These are phyloP conservation scores for Cyclotella baltica DNA, from an alignment of 108 stramenopile species.

Conservation along the genomic window DNA sequence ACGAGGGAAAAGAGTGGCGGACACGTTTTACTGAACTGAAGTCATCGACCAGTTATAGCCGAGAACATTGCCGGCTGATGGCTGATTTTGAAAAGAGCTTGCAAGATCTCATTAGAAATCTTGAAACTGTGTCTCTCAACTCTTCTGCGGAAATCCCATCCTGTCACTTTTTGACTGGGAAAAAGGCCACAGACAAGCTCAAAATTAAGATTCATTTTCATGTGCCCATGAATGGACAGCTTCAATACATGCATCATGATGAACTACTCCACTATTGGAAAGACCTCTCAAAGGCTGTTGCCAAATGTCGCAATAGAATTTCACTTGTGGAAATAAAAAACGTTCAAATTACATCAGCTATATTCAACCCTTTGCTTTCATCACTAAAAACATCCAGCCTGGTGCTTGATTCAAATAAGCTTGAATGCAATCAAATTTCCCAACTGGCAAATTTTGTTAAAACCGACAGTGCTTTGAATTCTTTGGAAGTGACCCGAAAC, in stretches of 20 bases:
- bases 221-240: neutral
- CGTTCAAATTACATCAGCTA: neutral
- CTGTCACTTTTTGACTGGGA: neutral
- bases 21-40: neutral
- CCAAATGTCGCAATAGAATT: neutral
- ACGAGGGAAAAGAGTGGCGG: neutral
- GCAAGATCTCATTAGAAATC: neutral
- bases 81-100: neutral
- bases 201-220: neutral
- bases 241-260: neutral
- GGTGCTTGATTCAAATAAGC: neutral
- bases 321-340: neutral
- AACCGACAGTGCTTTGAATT: neutral
- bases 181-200: conserved; percentile 3
- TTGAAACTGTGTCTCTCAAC: neutral
- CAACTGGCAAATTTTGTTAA: neutral
- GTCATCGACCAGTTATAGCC: neutral
- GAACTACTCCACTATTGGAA: neutral
- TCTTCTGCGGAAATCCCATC: neutral
- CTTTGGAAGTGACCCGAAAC: neutral
- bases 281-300: neutral
- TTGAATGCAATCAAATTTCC: too few species aligned
- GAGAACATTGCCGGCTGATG: neutral
- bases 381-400: neutral
- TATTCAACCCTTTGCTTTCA: neutral